These are phyloP conservation scores for Boletus rubescentipes DNA, from an alignment of 768 basidiomycete genomes.

Conservation along the genomic window DNA sequence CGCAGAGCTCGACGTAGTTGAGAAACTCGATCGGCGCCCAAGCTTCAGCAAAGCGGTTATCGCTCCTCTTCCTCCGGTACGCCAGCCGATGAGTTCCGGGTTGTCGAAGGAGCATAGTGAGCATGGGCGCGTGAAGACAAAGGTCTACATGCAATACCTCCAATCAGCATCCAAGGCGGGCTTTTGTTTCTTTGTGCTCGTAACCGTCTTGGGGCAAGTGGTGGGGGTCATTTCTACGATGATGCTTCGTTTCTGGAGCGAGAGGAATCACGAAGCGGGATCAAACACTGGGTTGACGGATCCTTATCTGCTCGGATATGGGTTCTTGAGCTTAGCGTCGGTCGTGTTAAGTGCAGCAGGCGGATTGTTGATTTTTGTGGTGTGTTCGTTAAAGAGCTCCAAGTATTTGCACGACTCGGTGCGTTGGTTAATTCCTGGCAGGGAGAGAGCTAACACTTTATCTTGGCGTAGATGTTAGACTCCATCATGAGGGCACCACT, in stretches of 20 bases:
- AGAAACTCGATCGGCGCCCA: conserved; percentile 53
- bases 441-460: too few species aligned
- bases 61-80: conserved; percentile 40
- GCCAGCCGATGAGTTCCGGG: conserved; percentile 43
- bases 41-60: conserved; percentile 61
- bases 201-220: conserved; percentile 55
- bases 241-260: conserved; percentile 79
- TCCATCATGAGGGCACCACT: conserved; percentile 82
- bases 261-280: conserved; percentile 65
- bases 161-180: conserved; percentile 74
- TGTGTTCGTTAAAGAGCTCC: conserved; percentile 73
- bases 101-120: conserved; percentile 71
- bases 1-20: conserved; percentile 31
- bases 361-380: conserved; percentile 71
- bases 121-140: conserved; percentile 74
- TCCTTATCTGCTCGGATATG: conserved; percentile 62
- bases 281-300: conserved; percentile 55
- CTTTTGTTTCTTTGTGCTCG: conserved; percentile 62
- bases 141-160: conserved; percentile 79
- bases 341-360: conserved; percentile 53
- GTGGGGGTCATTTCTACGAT: conserved; percentile 58
- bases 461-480: conserved; percentile 53
- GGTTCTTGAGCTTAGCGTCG: conserved; percentile 60
- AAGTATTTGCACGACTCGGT: conserved; percentile 76
- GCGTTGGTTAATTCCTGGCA: conserved; percentile 22